Evolutionary conservation across 1,284 basidiomycete genomes (phyloP), one percentile per base, ranked within the genome.

Genomic region (Pisolithus thermaeus): DNA sequence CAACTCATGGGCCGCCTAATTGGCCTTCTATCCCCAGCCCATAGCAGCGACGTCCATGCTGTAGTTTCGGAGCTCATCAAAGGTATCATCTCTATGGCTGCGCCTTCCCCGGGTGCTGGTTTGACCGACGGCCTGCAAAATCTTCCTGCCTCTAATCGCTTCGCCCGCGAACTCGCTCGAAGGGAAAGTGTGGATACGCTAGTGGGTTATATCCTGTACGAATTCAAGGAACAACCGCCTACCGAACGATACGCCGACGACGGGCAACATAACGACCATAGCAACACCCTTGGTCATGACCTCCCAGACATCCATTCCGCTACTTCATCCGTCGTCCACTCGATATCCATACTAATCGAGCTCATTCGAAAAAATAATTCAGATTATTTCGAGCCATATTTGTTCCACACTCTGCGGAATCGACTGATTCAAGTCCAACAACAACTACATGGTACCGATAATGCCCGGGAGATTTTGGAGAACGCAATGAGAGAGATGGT

Each of bases 351-450:
- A 61, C 79, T 98, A 57, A 90, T 97, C 61, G 97, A 99, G 68
- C 80, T 99, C 37, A 98, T 99, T 60, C 83, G 97, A 51, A 95
- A 98, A 69, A 99, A 99, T 71, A 99, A 99, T 70, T 96, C 94
- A 49, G 96, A 99, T 68, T 97, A 95, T 68, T 96, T 97, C 64
- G 97, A 99, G 72, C 96, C 95, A 14, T 97, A 96, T 68, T 79
- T 98, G n/a, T 97, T 97, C 73, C 93, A 97, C 66, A 94, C 92
- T 1, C 73, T 97, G 41, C 86, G 94, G 46, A 93, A 95, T 65
- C 82, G 92, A 45, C 79, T 97, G 28, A 93, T 97, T 57, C 84
- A 87, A 52, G 80, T 93, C 6, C 90, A 92, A 62, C 90, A 92
- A 58, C 83, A 87, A 46, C 61, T 78, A 47, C 70, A 74, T 18